Percentiles rank a stretch among this genome's conserved stretches.
These are phyloP conservation scores for Rhizoclosmatium globosum DNA, from an alignment of 192 early-diverging fungal species.

Conservation along the genomic window DNA sequence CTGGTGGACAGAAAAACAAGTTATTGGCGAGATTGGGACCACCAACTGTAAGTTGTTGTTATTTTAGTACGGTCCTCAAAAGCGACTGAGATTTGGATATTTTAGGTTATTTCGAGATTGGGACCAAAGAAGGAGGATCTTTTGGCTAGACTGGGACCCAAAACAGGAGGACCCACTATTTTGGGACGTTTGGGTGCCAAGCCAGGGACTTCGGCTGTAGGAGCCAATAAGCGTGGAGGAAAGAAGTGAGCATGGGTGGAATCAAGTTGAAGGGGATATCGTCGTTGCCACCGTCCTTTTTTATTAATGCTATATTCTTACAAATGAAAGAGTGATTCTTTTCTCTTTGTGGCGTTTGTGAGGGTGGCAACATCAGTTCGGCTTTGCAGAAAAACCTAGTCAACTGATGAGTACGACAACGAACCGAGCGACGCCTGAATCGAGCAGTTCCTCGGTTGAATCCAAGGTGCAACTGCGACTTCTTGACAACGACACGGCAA, in stretches of 20 bases:
- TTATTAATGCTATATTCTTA: no score
- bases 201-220: not conserved
- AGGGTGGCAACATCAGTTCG: no score
- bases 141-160: constrained; percentile 20
- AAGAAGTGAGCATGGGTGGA: not conserved
- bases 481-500: no score
- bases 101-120: constrained; percentile 14
- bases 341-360: no score
- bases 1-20: constrained; percentile 4
- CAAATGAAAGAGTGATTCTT: no score
- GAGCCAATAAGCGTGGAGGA: not conserved
- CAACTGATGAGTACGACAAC: no score
- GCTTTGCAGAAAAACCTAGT: no score
- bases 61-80: not conserved
- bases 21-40: constrained; percentile 14
- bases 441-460: no score
- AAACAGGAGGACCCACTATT: constrained; percentile 5
- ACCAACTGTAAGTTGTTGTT: constrained; percentile 1
- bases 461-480: no score
- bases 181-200: constrained; percentile 25
- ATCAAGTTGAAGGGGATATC: not conserved
- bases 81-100: not conserved
- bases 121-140: constrained; percentile 32
- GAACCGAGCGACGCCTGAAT: no score
- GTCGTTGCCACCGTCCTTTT: not conserved